Base-by-base conservation (phyloP, 768 basidiomycete genomes). In the Russula foetens region DNA sequence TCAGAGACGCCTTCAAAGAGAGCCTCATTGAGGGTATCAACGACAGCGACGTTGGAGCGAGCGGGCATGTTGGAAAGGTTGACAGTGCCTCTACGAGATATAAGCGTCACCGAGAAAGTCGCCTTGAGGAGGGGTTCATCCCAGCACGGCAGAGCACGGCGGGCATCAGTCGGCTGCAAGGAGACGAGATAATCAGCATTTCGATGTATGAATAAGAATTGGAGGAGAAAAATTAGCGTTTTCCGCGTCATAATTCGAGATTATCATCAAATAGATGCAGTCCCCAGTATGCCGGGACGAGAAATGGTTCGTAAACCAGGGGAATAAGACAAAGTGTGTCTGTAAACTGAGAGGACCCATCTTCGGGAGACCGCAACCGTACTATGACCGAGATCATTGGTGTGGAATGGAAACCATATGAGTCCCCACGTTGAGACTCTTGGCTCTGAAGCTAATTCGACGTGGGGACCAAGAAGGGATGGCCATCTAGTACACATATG, bases 41-140 rank as follows among this genome's bases (percentile, higher is more conserved):
- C 70, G 15, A 75, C 69, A 67, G 78, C 73, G 5, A 75, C 67
- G 53, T 79, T 76, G 66, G 90, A 85, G 52, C 77, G 70, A 19
- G 79, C 83, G 21, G 90, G 79, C 90, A 93, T 96, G 75, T 98
- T 98, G 75, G 85, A 86, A 62, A 98, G 75, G 70, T 82, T 89
- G 69, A 84, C 82, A 4, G 89, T 87, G 63, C 84, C 82, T 9
- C 75, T 76, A 61, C 85, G 83, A n/a, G 92, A 90, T 67, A 95
- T 79, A 79, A 95, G 77, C 15, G 85, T 86, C 60, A 93, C 75
- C 0, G 80, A 68, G 69, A 87, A 90, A 2, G 86, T 92, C 0
- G 93, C 88, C 72, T 98, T 98, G 66, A 95, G 77, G 39, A 83
- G 78, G 17, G 95, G 96, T 69, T 97, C 94, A 69, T 97, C 95